Base-by-base conservation (phyloP, 164 flowering plant species). In the Tetracentron sinense region DNA sequence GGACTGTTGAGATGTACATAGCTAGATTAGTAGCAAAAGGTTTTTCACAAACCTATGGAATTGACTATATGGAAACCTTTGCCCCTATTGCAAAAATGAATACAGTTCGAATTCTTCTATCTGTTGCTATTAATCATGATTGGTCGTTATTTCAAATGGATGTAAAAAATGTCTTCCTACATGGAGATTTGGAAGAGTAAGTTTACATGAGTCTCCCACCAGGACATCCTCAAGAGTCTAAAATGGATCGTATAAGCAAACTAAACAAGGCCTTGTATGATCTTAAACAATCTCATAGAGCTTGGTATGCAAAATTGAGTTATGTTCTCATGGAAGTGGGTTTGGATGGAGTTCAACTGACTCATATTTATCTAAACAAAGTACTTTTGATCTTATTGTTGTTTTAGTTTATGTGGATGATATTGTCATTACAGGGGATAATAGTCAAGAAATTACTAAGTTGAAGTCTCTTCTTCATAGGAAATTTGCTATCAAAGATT, bases 131-230 rank as follows among this genome's bases (percentile, higher is more conserved):
- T 46, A 46, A 46, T 17, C 17, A 17, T 16, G 49, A 46, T 46
- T 46, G 49, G 49, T 1, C n/a, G 2, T 17, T 17, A 11, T 46
- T 46, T 17, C 49, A 46, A 46, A 46, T 46, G 49, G 49, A 46
- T 6, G 21, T 46, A 11, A 46, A 51, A 51, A 58, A 66, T 27
- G 69, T 56, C 1, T 58, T 66, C 8, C 17, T 66, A 2, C 31
- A 66, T 66, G 69, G 49, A 16, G 21, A 46, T 17, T 46, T 46
- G 20, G 20, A 46, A 46, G 49, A 46, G 21, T 6, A 46, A 17
- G 49, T 46, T 1, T 46, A 46, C 2, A 46, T 46, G 20, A 17
- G 20, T 17, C 49, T 46, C 17, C 44, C 44, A 38, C 44, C 11
- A 38, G 44, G 7, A 8, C 44, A 38, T 8, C 11, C 14, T 4